Conservation (phyloP, 805 yeast genomes). For the Candida schatavii region DNA sequence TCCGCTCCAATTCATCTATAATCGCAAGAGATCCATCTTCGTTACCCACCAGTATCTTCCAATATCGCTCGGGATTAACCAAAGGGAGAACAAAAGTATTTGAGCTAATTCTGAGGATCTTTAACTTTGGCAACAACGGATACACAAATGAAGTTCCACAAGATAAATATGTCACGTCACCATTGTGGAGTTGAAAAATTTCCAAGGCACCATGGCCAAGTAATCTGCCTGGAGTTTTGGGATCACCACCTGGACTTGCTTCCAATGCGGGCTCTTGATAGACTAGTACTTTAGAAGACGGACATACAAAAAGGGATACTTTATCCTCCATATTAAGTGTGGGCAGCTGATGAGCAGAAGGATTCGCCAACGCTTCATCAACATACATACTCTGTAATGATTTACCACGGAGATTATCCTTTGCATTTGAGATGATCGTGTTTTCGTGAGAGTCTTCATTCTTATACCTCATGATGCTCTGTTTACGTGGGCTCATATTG, state of each 20-base stretch:
- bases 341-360: background rate
- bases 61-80: conserved; percentile 72
- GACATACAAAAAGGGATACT: conserved; percentile 31
- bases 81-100: conserved; percentile 60
- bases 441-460: conserved; percentile 21
- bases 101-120: conserved; percentile 48
- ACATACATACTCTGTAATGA: background rate
- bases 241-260: background rate
- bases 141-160: conserved; percentile 69
- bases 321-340: conserved; percentile 18
- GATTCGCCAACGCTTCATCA: background rate
- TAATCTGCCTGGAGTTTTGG: conserved; percentile 40
- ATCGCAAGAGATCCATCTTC: conserved; percentile 20
- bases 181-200: conserved; percentile 56
- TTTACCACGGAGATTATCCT: conserved; percentile 20
- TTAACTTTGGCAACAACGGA: conserved; percentile 66
- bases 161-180: conserved; percentile 56
- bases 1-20: conserved; percentile 27
- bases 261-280: conserved; percentile 28
- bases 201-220: conserved; percentile 61
- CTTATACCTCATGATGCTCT: conserved; percentile 37
- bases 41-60: conserved; percentile 51
- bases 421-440: conserved; percentile 24
- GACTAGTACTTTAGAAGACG: conserved; percentile 32
- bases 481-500: conserved; percentile 33